Conservation (phyloP, 495 filamentous ascomycete genomes). For the Lasiosphaeria ovina region DNA sequence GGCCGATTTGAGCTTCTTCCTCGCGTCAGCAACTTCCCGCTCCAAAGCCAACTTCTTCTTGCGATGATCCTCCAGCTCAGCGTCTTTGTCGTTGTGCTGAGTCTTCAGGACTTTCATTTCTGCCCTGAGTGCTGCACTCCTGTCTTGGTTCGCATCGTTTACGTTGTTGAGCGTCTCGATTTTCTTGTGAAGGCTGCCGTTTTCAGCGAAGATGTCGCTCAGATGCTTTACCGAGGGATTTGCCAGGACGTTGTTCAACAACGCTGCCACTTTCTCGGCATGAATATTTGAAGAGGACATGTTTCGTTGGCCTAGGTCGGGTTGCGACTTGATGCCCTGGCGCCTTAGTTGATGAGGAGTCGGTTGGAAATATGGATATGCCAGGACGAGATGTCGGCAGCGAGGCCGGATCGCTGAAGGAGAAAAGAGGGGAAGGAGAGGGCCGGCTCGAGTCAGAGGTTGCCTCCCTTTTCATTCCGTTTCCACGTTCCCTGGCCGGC, state of each 20-base stretch:
- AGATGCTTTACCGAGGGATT: constrained; percentile 7
- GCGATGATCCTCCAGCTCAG: neutral
- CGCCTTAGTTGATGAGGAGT: too few relatives aligned
- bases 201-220: constrained; percentile 5
- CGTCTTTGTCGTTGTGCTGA: neutral
- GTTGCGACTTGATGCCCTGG: neutral
- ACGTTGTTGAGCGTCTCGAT: neutral
- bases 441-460: neutral
- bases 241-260: neutral
- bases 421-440: too few relatives aligned
- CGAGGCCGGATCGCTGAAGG: too few relatives aligned
- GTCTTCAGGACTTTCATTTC: neutral
- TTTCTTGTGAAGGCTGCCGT: neutral
- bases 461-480: neutral
- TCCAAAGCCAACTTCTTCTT: neutral
- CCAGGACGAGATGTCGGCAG: too few relatives aligned
- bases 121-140: neutral
- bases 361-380: too few relatives aligned
- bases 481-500: neutral
- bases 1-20: neutral
- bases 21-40: neutral
- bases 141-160: neutral
- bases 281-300: constrained; percentile 4
- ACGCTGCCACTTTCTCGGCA: constrained; percentile 1
- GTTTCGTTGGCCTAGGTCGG: neutral